These are phyloP conservation scores for Porogramme epimiltina DNA, from an alignment of 1,284 basidiomycete species.

Conservation along the genomic window DNA sequence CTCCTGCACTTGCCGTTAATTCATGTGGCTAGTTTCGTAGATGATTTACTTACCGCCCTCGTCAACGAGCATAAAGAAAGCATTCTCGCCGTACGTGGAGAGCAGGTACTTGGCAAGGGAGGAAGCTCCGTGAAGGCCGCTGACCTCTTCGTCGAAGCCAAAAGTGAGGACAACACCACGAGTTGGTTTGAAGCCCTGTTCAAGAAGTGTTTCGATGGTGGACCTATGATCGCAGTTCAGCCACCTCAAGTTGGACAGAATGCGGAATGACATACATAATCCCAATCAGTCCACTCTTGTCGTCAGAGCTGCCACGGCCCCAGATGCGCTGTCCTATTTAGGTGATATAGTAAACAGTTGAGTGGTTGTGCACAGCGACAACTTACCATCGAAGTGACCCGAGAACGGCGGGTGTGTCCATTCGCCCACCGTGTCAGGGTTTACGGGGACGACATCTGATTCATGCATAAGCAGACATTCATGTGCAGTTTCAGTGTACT, in stretches of 20 bases:
- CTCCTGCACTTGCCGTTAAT: constrained; percentile 26
- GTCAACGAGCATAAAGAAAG: constrained; percentile 57
- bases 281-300: constrained; percentile 63
- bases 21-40: neutral
- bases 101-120: constrained; percentile 48
- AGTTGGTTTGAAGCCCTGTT: constrained; percentile 50
- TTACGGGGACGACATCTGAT: constrained; percentile 60
- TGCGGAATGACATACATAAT: constrained; percentile 42
- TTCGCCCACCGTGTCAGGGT: constrained; percentile 48
- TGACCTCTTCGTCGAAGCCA: constrained; percentile 74
- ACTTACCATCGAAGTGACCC: constrained; percentile 37
- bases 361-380: too few relatives aligned
- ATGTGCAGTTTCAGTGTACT: neutral
- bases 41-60: constrained; percentile 41
- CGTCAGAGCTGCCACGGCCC: constrained; percentile 66
- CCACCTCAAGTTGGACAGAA: neutral
- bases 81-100: constrained; percentile 51
- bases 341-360: neutral
- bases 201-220: constrained; percentile 56
- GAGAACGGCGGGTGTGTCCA: constrained; percentile 49
- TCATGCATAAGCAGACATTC: neutral
- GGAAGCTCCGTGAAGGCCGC: constrained; percentile 55
- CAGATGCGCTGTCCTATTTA: constrained; percentile 60
- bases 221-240: constrained; percentile 34
- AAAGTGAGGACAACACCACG: constrained; percentile 62